Evolutionary conservation across 208 protist species (phyloP).

Genomic region (Leishmania amazonensis): DNA sequence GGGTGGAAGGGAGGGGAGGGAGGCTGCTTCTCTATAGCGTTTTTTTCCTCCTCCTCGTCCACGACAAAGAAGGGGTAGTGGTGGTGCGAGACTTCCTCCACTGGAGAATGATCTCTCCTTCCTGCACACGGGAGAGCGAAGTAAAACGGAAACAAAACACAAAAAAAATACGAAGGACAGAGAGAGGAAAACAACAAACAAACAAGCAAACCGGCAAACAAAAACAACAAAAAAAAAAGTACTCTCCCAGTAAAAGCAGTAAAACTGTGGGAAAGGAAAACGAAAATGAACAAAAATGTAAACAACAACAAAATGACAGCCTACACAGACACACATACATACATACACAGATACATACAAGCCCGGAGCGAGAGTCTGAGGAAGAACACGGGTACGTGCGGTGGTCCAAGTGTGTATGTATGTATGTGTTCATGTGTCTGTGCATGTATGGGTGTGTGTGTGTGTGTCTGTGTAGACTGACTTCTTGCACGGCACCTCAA

Average conservation of each 20-base stretch:
- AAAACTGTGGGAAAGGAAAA: neutral
- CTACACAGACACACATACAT: neutral
- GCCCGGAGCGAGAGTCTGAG: neutral
- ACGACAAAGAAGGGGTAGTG: neutral
- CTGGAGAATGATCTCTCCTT: neutral
- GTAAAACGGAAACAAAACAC: neutral
- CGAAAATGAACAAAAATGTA: neutral
- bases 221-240: neutral
- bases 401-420: neutral
- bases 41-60: neutral
- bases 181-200: neutral
- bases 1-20: too few relatives aligned
- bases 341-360: neutral
- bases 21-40: neutral
- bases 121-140: conserved; percentile 9
- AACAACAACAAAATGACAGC: neutral
- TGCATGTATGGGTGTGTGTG: neutral
- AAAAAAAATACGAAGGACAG: neutral
- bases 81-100: neutral
- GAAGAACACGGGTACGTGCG: neutral
- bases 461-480: neutral
- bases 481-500: neutral
- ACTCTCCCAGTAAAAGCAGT: neutral
- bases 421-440: neutral
- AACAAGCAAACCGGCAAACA: neutral